phyloP scores from a whole-genome alignment of 257 asterid genomes.

The Nicotiana paniculata region DNA sequence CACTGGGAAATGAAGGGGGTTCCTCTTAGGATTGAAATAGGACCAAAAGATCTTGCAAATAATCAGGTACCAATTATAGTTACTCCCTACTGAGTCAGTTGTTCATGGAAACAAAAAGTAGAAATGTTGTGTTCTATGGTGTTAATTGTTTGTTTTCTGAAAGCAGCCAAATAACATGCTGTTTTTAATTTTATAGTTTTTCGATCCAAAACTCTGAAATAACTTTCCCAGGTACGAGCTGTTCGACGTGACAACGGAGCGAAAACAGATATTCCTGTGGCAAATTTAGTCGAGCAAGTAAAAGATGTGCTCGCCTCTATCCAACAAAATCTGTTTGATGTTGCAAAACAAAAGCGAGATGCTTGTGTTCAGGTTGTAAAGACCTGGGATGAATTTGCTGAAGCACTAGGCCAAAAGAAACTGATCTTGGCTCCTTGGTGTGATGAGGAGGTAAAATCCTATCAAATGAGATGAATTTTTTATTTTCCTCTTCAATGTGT shows the following conservation, averaged over 20 bases:
- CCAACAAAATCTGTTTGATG: slow-evolving; percentile 62
- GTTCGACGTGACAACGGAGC: slow-evolving; percentile 78
- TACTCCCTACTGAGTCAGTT: not conserved
- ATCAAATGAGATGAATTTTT: not conserved
- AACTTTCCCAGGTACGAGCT: slow-evolving; percentile 60
- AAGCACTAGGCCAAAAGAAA: slow-evolving; percentile 75
- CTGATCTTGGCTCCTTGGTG: slow-evolving; percentile 96
- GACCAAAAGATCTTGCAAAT: slow-evolving; percentile 90
- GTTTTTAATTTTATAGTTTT: not conserved
- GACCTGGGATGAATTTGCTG: slow-evolving; percentile 76
- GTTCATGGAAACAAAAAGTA: not conserved
- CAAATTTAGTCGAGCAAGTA: slow-evolving; percentile 47
- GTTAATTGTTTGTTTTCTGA: not conserved
- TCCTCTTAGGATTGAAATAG: slow-evolving; percentile 95
- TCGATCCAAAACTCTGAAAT: not conserved
- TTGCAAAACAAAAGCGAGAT: slow-evolving; percentile 68
- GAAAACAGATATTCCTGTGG: slow-evolving; percentile 67
- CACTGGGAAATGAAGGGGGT: slow-evolving; percentile 99
- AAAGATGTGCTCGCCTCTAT: slow-evolving; percentile 46
- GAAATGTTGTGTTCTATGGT: not conserved
- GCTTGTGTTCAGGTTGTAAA: slow-evolving; percentile 59
- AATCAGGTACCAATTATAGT: slow-evolving; percentile 48
- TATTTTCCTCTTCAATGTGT: not conserved
- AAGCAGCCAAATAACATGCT: not conserved
- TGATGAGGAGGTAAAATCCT: slow-evolving; percentile 62